Conservation (phyloP, 192 early-diverging fungal genomes). For the Kappamyces sp. region DNA sequence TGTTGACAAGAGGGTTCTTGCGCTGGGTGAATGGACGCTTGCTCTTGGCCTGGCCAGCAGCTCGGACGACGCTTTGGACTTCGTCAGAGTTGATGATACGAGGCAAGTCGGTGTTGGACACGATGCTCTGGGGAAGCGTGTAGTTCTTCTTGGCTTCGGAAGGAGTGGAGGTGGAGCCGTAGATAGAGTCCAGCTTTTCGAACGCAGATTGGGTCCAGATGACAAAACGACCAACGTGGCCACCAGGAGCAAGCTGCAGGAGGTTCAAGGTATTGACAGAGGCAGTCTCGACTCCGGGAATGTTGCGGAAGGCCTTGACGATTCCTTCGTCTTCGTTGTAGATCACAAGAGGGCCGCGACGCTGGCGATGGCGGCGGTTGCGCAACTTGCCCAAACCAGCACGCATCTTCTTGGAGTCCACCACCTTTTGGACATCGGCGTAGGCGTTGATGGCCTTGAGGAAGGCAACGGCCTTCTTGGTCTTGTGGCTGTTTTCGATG, state of each 20-base stretch:
- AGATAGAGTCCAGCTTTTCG: constrained; percentile 85
- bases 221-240: constrained; percentile 97
- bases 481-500: constrained; percentile 79
- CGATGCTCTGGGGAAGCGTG: constrained; percentile 77
- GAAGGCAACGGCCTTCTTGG: constrained; percentile 87
- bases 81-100: constrained; percentile 95
- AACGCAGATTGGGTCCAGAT: constrained; percentile 97
- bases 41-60: constrained; percentile 69
- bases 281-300: constrained; percentile 93
- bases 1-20: constrained; percentile 97
- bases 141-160: constrained; percentile 87
- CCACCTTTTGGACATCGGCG: constrained; percentile 90
- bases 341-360: constrained; percentile 94
- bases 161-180: constrained; percentile 74
- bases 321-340: constrained; percentile 92
- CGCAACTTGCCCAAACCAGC: constrained; percentile 96
- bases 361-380: constrained; percentile 92
- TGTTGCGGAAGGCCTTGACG: constrained; percentile 93
- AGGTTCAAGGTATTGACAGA: constrained; percentile 89
- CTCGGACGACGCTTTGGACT: constrained; percentile 87
- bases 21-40: constrained; percentile 94
- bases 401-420: constrained; percentile 90
- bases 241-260: constrained; percentile 96
- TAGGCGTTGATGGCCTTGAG: constrained; percentile 91
- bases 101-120: constrained; percentile 91